Percentiles rank a stretch among this genome's conserved stretches.
phyloP scores from a whole-genome alignment of 2,329 filamentous ascomycete genomes.

The Neocatenulostroma microsporum region DNA sequence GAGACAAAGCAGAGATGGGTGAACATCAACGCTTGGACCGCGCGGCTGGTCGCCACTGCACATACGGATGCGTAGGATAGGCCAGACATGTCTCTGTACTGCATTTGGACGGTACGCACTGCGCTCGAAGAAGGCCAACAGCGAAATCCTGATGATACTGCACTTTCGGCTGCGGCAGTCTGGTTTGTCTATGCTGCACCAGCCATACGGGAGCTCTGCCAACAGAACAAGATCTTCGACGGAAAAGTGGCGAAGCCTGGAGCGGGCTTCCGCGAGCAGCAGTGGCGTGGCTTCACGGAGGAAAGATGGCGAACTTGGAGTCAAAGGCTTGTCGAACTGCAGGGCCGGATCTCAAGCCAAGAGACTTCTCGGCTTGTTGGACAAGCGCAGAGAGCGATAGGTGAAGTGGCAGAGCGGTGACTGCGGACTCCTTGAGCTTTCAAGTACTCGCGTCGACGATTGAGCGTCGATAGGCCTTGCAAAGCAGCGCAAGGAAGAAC shows the following conservation, averaged over 20 bases:
- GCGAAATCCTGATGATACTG: conserved; percentile 13
- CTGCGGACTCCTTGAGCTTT: too few relatives aligned
- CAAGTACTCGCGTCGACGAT: too few relatives aligned
- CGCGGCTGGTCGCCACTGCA: conserved; percentile 19
- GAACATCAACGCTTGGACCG: conserved; percentile 26
- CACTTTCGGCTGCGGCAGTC: conserved; percentile 22
- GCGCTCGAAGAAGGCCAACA: conserved; percentile 23
- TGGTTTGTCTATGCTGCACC: conserved; percentile 26
- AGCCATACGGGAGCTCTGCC: conserved; percentile 16
- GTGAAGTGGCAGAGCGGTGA: conserved; percentile 6
- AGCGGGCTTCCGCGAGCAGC: conserved; percentile 14
- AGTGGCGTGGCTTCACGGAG: conserved; percentile 22
- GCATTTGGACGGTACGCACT: conserved; percentile 24
- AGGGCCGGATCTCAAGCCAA: conserved; percentile 9
- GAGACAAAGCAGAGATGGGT: conserved; percentile 20
- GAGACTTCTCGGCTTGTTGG: conserved; percentile 14
- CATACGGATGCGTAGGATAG: conserved; percentile 13
- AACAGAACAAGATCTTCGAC: conserved; percentile 22
- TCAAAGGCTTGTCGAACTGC: conserved; percentile 12
- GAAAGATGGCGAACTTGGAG: conserved; percentile 25
- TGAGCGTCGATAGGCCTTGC: too few relatives aligned
- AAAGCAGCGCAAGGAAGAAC: too few relatives aligned
- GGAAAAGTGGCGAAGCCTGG: conserved; percentile 23
- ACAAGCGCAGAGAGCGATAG: conserved; percentile 13
- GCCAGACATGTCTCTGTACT: conserved; percentile 24